Conservation (phyloP, 164 flowering plant genomes). For the Santalum album region DNA sequence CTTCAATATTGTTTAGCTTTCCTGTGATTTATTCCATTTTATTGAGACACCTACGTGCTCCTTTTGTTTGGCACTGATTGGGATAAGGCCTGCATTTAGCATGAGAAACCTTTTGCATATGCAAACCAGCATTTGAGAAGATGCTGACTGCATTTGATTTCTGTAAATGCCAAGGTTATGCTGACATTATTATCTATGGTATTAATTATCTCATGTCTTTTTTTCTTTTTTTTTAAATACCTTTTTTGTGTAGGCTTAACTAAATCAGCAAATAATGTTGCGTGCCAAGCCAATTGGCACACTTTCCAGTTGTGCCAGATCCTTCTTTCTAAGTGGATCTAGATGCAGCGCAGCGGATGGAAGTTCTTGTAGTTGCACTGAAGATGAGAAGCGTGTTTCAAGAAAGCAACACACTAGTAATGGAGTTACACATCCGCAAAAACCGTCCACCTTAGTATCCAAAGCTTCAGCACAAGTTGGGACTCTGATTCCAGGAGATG, state of each 20-base stretch:
- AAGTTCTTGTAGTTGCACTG: slow-evolving; percentile 62
- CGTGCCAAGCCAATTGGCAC: slow-evolving; percentile 72
- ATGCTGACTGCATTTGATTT: too few relatives aligned
- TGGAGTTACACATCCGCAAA: slow-evolving; percentile 16
- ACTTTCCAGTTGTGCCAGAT: slow-evolving; percentile 71
- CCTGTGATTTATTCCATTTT: too few relatives aligned
- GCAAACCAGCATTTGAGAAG: too few relatives aligned
- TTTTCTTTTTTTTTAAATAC: too few relatives aligned
- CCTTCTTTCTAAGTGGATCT: slow-evolving; percentile 65
- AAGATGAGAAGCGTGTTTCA: slow-evolving; percentile 61
- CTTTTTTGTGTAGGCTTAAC: too few relatives aligned
- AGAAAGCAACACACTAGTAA: slow-evolving; percentile 20
- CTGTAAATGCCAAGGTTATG: too few relatives aligned
- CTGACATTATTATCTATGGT: too few relatives aligned
- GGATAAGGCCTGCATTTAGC: too few relatives aligned
- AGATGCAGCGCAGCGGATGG: slow-evolving; percentile 69
- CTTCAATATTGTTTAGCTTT: neutral
- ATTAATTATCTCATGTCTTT: neutral
- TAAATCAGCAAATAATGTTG: too few relatives aligned
- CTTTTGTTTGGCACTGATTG: too few relatives aligned
- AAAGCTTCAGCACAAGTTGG: slow-evolving; percentile 28
- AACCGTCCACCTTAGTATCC: slow-evolving; percentile 30
- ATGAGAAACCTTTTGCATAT: too few relatives aligned
- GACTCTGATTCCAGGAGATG: slow-evolving; percentile 25
- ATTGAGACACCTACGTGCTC: too few relatives aligned